A percentile compares a stretch with the other conserved stretches of the same genome.
Evolutionary conservation across 2,329 filamentous ascomycete genomes (phyloP).

Genomic region (Penicillium sp.): DNA sequence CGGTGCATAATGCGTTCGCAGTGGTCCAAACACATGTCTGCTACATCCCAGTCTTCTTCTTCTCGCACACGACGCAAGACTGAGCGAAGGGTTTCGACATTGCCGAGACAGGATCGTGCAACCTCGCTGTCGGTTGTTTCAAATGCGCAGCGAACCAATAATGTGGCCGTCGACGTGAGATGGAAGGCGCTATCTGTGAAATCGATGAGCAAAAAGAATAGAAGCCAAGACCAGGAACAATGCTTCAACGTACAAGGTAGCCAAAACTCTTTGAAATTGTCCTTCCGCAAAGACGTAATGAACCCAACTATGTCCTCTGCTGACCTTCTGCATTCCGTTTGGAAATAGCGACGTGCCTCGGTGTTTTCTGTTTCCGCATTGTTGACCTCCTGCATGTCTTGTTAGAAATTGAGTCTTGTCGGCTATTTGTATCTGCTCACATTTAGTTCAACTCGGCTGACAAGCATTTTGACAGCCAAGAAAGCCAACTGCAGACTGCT

Average conservation of each 20-base stretch:
- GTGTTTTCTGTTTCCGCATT: constrained; percentile 45
- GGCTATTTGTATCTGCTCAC: constrained; percentile 29
- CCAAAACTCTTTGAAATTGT: constrained; percentile 55
- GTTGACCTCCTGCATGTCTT: constrained; percentile 40
- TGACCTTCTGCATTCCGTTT: constrained; percentile 46
- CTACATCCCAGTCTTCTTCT: constrained; percentile 56
- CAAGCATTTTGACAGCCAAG: constrained; percentile 48
- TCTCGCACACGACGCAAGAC: constrained; percentile 50
- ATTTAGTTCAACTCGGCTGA: constrained; percentile 48
- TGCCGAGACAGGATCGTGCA: constrained; percentile 47
- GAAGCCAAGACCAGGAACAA: background rate
- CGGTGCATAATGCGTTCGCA: constrained; percentile 47
- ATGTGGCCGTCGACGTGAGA: constrained; percentile 54
- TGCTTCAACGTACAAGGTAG: constrained; percentile 42
- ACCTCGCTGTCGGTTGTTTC: constrained; percentile 51
- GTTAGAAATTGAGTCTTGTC: constrained; percentile 6
- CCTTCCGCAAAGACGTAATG: constrained; percentile 47
- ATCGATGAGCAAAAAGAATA: constrained; percentile 2
- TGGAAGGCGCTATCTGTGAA: constrained; percentile 51
- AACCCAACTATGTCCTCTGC: constrained; percentile 52
- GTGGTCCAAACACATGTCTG: constrained; percentile 54
- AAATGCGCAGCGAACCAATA: constrained; percentile 52
- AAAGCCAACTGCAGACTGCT: constrained; percentile 48
- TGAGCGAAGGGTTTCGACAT: constrained; percentile 50
- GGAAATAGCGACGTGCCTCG: constrained; percentile 51